Evolutionary conservation across 495 filamentous ascomycete genomes (phyloP), one percentile per base, ranked within the genome.

Genomic region (Symbiotaphrina buchneri): DNA sequence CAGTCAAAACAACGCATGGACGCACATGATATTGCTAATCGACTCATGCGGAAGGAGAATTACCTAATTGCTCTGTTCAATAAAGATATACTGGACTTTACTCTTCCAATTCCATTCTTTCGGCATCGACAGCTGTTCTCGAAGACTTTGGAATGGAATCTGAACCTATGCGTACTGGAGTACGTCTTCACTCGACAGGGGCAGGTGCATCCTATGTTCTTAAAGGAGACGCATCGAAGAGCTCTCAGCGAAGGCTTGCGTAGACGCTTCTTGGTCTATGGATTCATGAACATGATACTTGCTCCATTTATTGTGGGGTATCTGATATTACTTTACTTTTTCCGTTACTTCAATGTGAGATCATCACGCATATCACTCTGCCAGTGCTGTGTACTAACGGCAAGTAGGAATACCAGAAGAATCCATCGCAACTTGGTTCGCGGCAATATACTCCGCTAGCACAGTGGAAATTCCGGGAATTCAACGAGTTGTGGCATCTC

Each of bases 391-490:
- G 13, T 28, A 27, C 18, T 36, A 39, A 21, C 35, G 14, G 3
- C 10, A 18, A 31, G 4, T 34, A 75, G 64, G 87, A 95, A 54
- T 91, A 83, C 48, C 80, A 92, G 51, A 82, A 74, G 45, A 90
- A 91, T 38, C 85, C 87, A 1, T 74, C 79, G 0, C 63, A 80
- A 30, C 63, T 82, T 21, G 74, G 75, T 10, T 74, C 79, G 15
- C 71, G 87, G 10, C 72, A 77, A 41, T 97, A 93, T 42, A 94
- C 84, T 2, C 79, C 83, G 1, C 63, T 93, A 29, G 87, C 90
- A 2, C 77, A 90, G 47, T 95, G 87, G 90, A 94, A 93, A 42
- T 94, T 95, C 37, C 75, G 87, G 30, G 85, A 95, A 48, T 95
- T 95, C 59, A 97, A 97, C 42, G 87, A 97, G 47, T 65, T 97